Evolutionary conservation across 208 protist species (phyloP).

Genomic region (Blechomonas ayalai): DNA sequence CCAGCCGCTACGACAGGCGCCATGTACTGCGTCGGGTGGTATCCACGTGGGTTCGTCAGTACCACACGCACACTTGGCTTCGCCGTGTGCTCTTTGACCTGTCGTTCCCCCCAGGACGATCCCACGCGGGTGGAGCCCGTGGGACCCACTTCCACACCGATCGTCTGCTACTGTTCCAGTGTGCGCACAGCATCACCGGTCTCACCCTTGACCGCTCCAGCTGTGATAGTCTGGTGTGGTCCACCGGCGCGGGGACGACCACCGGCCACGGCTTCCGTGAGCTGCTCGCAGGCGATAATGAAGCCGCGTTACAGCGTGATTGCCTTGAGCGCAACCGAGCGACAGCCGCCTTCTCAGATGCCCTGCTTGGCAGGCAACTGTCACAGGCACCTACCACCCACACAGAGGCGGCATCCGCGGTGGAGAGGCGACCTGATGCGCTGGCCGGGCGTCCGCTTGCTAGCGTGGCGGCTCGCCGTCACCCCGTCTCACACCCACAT

Average conservation of each 20-base stretch:
- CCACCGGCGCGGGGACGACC: slow-evolving; percentile 42
- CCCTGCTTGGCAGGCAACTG: slow-evolving; percentile 21
- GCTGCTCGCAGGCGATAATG: slow-evolving; percentile 71
- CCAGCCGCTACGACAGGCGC: too few species aligned
- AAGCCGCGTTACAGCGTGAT: slow-evolving; percentile 37
- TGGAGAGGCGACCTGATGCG: slow-evolving; percentile 6
- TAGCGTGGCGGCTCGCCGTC: slow-evolving; percentile 13
- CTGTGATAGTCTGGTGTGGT: slow-evolving; percentile 76
- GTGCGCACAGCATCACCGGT: slow-evolving; percentile 31
- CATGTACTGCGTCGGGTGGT: slow-evolving; percentile 29
- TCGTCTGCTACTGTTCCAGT: slow-evolving; percentile 60
- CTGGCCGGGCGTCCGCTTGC: slow-evolving; percentile 26
- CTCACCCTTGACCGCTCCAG: slow-evolving; percentile 67
- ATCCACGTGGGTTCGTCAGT: slow-evolving; percentile 56
- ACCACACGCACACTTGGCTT: slow-evolving; percentile 58
- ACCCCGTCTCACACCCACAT: slow-evolving; percentile 60
- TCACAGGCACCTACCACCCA: neutral
- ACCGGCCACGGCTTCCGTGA: slow-evolving; percentile 69
- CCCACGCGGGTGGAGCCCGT: neutral
- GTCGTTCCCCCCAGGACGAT: slow-evolving; percentile 6
- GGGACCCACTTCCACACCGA: slow-evolving; percentile 21
- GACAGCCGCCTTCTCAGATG: slow-evolving; percentile 37
- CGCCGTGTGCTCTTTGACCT: slow-evolving; percentile 44
- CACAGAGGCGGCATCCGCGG: neutral
- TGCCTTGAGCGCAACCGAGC: slow-evolving; percentile 55